Conservation (phyloP, 208 protist genomes). For the Novymonas esmeraldas region DNA sequence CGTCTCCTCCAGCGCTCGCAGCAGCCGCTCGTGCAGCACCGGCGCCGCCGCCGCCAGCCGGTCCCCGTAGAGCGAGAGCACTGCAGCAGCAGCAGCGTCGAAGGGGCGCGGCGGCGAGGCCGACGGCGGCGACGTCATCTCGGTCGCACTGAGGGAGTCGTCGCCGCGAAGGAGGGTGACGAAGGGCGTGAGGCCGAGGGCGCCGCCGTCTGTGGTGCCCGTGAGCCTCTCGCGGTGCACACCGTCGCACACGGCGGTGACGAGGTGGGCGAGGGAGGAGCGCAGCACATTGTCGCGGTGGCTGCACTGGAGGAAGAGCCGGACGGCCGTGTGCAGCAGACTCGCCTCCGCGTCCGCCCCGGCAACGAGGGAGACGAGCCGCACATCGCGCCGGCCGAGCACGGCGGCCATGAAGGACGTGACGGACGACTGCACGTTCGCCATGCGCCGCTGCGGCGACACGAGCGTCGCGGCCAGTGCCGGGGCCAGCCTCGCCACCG, state of each 20-base stretch:
- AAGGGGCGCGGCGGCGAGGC: slow-evolving; percentile 14
- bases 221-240: slow-evolving; percentile 56
- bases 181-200: slow-evolving; percentile 20
- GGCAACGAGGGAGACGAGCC: slow-evolving; percentile 22
- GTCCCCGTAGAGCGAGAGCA: slow-evolving; percentile 41
- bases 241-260: slow-evolving; percentile 44
- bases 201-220: background rate
- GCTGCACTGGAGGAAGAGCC: slow-evolving; percentile 42
- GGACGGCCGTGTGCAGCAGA: slow-evolving; percentile 42
- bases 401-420: slow-evolving; percentile 44
- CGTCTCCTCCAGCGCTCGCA: slow-evolving; percentile 51
- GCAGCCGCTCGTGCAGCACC: slow-evolving; percentile 38
- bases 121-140: slow-evolving; percentile 8
- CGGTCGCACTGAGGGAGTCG: slow-evolving; percentile 33
- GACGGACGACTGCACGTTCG: slow-evolving; percentile 66
- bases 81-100: slow-evolving; percentile 20
- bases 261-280: slow-evolving; percentile 50
- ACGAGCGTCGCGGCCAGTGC: slow-evolving; percentile 22
- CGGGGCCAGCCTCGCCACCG: slow-evolving; percentile 30
- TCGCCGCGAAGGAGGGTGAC: slow-evolving; percentile 26
- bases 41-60: slow-evolving; percentile 31
- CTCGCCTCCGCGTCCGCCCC: slow-evolving; percentile 2
- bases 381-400: slow-evolving; percentile 23
- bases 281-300: slow-evolving; percentile 59
- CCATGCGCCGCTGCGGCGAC: slow-evolving; percentile 24